Evolutionary conservation across 768 basidiomycete genomes (phyloP).

Genomic region (Plicaturopsis crispa): DNA sequence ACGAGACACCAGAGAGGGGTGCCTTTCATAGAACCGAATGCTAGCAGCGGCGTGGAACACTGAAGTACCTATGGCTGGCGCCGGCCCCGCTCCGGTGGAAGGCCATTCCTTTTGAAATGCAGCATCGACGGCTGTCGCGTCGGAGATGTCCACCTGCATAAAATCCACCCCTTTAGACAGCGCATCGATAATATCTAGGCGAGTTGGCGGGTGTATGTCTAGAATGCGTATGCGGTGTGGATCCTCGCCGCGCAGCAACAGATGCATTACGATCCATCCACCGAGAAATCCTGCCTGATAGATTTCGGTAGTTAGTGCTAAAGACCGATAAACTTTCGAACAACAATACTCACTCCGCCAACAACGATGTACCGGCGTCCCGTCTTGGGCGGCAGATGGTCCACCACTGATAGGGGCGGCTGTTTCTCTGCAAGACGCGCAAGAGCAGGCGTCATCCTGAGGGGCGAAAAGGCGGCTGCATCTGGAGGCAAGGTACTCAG

Average conservation of each 20-base stretch:
- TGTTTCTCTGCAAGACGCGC: not conserved
- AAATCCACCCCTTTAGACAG: slow-evolving; percentile 24
- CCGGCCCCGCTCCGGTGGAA: slow-evolving; percentile 2
- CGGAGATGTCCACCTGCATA: slow-evolving; percentile 23
- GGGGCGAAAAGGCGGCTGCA: slow-evolving; percentile 27
- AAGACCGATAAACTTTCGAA: too few species aligned
- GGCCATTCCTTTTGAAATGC: slow-evolving; percentile 31
- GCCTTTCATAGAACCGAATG: slow-evolving; percentile 34
- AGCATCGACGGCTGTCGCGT: slow-evolving; percentile 21
- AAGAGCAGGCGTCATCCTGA: slow-evolving; percentile 20
- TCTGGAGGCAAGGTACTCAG: slow-evolving; percentile 30
- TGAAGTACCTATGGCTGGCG: slow-evolving; percentile 24
- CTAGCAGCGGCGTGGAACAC: slow-evolving; percentile 34
- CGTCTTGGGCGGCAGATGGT: slow-evolving; percentile 26
- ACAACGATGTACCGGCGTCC: slow-evolving; percentile 32
- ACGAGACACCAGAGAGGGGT: slow-evolving; percentile 19
- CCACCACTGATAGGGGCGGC: not conserved
- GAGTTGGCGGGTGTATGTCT: slow-evolving; percentile 28
- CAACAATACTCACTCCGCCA: slow-evolving; percentile 25
- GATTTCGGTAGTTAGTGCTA: too few species aligned
- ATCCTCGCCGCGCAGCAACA: slow-evolving; percentile 30
- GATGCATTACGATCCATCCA: slow-evolving; percentile 35
- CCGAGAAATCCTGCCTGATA: slow-evolving; percentile 28
- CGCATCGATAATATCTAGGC: slow-evolving; percentile 25
- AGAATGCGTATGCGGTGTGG: slow-evolving; percentile 28